Conservation (phyloP, 352 stramenopile genomes). For the Phytophthora sp. region DNA sequence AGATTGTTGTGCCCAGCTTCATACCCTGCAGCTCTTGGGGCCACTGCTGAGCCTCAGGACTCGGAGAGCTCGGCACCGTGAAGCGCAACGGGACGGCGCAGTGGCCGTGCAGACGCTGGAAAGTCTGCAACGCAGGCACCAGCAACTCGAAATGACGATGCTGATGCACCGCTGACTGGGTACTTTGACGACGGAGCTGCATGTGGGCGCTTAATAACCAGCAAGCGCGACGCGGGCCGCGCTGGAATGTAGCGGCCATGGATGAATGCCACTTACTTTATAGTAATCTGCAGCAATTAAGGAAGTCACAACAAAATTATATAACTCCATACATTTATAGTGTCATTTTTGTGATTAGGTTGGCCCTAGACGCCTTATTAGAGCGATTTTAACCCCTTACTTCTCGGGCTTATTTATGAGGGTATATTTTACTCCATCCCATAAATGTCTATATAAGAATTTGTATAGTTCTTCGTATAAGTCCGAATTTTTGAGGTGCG, state of each 20-base stretch:
- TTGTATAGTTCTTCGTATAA: neutral
- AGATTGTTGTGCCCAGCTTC: slow-evolving; percentile 52
- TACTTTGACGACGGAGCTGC: slow-evolving; percentile 17
- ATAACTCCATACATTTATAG: no score
- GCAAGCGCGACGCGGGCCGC: neutral
- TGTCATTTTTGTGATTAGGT: no score
- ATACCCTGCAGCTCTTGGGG: slow-evolving; percentile 38
- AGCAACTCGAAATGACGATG: slow-evolving; percentile 36
- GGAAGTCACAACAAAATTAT: no score
- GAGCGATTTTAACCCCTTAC: no score
- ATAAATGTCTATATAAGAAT: neutral
- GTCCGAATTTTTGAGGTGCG: neutral
- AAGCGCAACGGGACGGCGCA: slow-evolving; percentile 45
- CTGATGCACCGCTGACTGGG: slow-evolving; percentile 19
- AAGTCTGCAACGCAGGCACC: slow-evolving; percentile 34
- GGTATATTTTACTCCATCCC: neutral
- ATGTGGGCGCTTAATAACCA: neutral
- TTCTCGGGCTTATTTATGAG: neutral
- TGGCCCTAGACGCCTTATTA: no score
- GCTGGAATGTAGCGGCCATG: no score
- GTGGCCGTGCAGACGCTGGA: slow-evolving; percentile 37
- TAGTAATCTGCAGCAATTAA: no score
- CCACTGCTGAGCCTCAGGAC: slow-evolving; percentile 16
- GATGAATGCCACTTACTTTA: no score
- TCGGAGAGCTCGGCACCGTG: slow-evolving; percentile 22